These are phyloP conservation scores for Venturia carpophila DNA, from an alignment of 2,329 filamentous ascomycete species.

Conservation along the genomic window DNA sequence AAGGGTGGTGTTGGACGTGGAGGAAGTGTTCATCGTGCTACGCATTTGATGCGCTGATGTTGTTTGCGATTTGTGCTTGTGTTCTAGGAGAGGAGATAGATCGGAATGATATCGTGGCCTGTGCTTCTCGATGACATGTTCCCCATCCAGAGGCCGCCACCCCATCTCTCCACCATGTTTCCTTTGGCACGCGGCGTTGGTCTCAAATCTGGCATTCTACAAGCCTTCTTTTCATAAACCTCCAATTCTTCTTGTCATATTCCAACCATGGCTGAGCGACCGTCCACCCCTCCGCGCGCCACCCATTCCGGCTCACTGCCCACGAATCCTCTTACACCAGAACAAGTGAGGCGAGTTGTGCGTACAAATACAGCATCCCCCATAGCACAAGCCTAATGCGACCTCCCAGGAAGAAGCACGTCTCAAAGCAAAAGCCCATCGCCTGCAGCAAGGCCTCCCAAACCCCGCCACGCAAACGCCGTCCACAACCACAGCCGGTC, in stretches of 20 bases:
- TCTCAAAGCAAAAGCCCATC: conserved; percentile 79
- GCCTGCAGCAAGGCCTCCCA: conserved; percentile 60
- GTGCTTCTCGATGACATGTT: not conserved
- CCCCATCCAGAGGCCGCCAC: conserved; percentile 2
- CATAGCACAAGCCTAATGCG: not conserved
- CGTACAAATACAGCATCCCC: conserved; percentile 5
- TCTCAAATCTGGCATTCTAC: not conserved
- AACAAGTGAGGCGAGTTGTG: conserved; percentile 53
- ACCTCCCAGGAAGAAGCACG: conserved; percentile 61
- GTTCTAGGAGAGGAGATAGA: not conserved
- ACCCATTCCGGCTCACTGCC: conserved; percentile 35
- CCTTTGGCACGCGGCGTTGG: not conserved
- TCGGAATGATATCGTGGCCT: not conserved
- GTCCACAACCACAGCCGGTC: conserved; percentile 41
- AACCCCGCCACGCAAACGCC: not conserved
- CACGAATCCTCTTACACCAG: conserved; percentile 47
- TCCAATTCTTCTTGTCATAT: not conserved
- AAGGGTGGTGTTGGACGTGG: too few species aligned
- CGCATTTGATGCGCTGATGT: not conserved
- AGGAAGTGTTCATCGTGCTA: too few species aligned
- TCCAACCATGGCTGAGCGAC: conserved; percentile 32
- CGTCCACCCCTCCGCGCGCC: conserved; percentile 41
- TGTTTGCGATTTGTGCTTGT: not conserved
- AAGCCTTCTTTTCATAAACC: not conserved
- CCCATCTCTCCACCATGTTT: not conserved